Evolutionary conservation across 2,329 filamentous ascomycete genomes (phyloP).

Genomic region (Knoxdaviesia capensis): DNA sequence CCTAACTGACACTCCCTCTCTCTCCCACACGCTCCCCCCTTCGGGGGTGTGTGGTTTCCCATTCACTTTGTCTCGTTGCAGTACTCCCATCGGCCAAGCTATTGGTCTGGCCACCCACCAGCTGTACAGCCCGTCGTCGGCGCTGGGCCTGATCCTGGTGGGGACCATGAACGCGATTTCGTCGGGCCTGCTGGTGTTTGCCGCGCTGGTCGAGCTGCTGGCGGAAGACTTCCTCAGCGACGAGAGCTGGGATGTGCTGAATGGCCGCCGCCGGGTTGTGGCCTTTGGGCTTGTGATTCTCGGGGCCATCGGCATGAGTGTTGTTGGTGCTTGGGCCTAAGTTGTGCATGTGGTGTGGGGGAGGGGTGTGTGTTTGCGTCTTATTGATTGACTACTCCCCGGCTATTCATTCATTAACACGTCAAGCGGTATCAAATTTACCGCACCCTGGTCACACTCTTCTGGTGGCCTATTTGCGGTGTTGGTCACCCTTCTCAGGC

Average conservation of each 20-base stretch:
- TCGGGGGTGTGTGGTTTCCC: too few relatives aligned
- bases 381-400: too few relatives aligned
- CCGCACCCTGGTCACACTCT: too few relatives aligned
- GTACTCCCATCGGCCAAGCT: constrained; percentile 53
- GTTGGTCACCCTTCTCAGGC: too few relatives aligned
- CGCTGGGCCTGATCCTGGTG: constrained; percentile 47
- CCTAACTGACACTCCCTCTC: too few relatives aligned
- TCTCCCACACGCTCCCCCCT: constrained; percentile 5
- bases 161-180: constrained; percentile 59
- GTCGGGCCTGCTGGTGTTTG: constrained; percentile 50
- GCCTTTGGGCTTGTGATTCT: constrained; percentile 36
- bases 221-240: constrained; percentile 53
- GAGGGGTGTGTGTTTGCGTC: too few relatives aligned
- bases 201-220: constrained; percentile 49
- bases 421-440: too few relatives aligned
- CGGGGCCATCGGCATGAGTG: constrained; percentile 41
- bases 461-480: too few relatives aligned
- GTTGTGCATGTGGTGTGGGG: neutral
- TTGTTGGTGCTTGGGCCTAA: constrained; percentile 43
- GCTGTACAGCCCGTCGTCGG: constrained; percentile 46
- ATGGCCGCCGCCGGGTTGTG: constrained; percentile 28
- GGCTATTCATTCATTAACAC: too few relatives aligned
- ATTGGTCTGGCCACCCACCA: constrained; percentile 50
- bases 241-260: constrained; percentile 36
- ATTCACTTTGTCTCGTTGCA: constrained; percentile 10